These are phyloP conservation scores for Tricholoma sp. DNA, from an alignment of 768 basidiomycete species.

Conservation along the genomic window DNA sequence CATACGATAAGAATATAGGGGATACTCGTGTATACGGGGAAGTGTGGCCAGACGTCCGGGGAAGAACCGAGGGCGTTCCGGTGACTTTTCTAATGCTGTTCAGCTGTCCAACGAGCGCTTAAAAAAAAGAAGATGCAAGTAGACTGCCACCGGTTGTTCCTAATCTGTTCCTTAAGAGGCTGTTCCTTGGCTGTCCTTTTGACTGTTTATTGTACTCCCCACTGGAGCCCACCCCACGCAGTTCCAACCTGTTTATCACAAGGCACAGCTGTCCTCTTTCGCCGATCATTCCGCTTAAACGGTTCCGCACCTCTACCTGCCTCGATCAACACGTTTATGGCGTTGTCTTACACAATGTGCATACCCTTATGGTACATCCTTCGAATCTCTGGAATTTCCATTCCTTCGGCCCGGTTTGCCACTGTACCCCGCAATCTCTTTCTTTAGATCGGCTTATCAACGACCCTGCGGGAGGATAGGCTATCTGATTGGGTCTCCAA, in stretches of 20 bases:
- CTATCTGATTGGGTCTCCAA: background rate
- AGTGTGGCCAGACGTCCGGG: constrained; percentile 8
- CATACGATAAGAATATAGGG: background rate
- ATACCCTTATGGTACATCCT: background rate
- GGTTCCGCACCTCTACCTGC: background rate
- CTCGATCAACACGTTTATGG: background rate
- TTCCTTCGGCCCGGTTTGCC: background rate
- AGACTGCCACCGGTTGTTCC: background rate
- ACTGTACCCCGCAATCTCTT: too few species aligned
- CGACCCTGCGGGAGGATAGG: too few species aligned
- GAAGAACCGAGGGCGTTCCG: constrained; percentile 7
- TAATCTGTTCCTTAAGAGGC: background rate
- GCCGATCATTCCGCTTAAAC: background rate
- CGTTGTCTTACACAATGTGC: background rate
- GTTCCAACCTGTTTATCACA: background rate
- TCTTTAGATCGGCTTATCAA: too few species aligned
- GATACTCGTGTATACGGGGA: background rate
- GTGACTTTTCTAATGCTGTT: background rate
- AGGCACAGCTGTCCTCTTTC: background rate
- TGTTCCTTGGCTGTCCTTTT: background rate
- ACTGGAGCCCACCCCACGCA: background rate
- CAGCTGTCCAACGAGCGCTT: background rate
- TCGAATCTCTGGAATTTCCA: background rate
- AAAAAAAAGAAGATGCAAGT: background rate
- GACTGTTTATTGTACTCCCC: too few species aligned